These are phyloP conservation scores for Pichia sp. DNA, from an alignment of 1,139 yeast genomes.

Conservation along the genomic window DNA sequence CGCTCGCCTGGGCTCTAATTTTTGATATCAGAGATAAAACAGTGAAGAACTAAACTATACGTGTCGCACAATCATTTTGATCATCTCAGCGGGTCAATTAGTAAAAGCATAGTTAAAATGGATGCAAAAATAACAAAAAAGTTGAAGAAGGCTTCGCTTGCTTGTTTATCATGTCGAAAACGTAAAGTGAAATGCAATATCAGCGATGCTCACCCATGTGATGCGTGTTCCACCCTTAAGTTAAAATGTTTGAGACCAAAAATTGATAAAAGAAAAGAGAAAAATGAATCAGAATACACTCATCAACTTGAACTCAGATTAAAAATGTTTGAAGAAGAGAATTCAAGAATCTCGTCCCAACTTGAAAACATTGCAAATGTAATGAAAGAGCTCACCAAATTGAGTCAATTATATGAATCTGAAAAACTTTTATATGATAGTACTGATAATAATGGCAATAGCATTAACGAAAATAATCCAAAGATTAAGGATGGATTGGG, in stretches of 20 bases:
- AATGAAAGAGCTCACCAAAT: conserved; percentile 3
- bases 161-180: conserved; percentile 47
- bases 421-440: conserved; percentile 12
- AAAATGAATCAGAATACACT: conserved; percentile 49
- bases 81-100: too few relatives aligned
- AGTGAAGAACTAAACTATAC: too few relatives aligned
- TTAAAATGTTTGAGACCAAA: conserved; percentile 46
- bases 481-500: too few relatives aligned
- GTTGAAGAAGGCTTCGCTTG: conserved; percentile 11
- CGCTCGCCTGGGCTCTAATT: too few relatives aligned
- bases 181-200: conserved; percentile 51
- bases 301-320: conserved; percentile 29
- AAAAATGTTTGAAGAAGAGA: conserved; percentile 8
- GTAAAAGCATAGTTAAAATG: too few relatives aligned
- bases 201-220: conserved; percentile 40
- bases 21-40: too few relatives aligned
- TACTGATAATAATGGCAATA: conserved; percentile 16
- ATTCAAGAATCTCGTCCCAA: conserved; percentile 1
- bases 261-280: conserved; percentile 47
- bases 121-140: not conserved
- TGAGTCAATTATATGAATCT: conserved; percentile 4
- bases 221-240: conserved; percentile 40
- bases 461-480: too few relatives aligned
- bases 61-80: too few relatives aligned
- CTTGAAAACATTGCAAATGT: conserved; percentile 5